Conservation (phyloP, 345 rosid genomes). For the Citrus maxima region DNA sequence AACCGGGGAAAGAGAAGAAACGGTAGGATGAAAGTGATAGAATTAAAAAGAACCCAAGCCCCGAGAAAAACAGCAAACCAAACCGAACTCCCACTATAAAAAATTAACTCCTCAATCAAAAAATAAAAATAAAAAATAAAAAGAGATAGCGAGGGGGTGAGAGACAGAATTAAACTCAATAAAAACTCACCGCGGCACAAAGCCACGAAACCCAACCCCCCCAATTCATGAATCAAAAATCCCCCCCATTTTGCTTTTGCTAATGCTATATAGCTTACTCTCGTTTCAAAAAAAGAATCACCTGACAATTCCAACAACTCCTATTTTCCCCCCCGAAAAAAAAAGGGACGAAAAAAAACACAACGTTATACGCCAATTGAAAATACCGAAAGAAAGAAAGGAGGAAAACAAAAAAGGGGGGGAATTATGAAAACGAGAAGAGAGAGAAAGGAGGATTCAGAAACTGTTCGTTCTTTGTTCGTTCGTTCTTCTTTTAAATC, state of each 20-base stretch:
- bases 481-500: slow-evolving; percentile 22
- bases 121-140: neutral
- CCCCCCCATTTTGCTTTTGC: neutral
- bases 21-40: slow-evolving; percentile 13
- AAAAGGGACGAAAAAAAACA: neutral
- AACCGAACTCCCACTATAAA: too few relatives aligned
- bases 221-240: slow-evolving; percentile 25
- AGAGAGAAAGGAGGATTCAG: slow-evolving; percentile 9
- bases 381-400: neutral
- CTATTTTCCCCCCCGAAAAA: neutral
- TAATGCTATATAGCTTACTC: neutral
- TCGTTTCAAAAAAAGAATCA: slow-evolving; percentile 18
- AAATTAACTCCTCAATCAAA: too few relatives aligned
- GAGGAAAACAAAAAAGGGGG: neutral
- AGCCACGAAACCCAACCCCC: neutral
- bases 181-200: slow-evolving; percentile 3
- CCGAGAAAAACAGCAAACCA: neutral
- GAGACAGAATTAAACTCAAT: neutral
- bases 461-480: slow-evolving; percentile 25
- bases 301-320: slow-evolving; percentile 41
- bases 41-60: neutral
- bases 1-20: neutral
- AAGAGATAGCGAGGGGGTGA: neutral
- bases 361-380: neutral
- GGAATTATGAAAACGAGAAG: slow-evolving; percentile 9